A percentile compares a stretch with the other conserved stretches of the same genome.
Evolutionary conservation across 176 grass and related monocot species (phyloP).

Genomic region (Elymus sibiricus): DNA sequence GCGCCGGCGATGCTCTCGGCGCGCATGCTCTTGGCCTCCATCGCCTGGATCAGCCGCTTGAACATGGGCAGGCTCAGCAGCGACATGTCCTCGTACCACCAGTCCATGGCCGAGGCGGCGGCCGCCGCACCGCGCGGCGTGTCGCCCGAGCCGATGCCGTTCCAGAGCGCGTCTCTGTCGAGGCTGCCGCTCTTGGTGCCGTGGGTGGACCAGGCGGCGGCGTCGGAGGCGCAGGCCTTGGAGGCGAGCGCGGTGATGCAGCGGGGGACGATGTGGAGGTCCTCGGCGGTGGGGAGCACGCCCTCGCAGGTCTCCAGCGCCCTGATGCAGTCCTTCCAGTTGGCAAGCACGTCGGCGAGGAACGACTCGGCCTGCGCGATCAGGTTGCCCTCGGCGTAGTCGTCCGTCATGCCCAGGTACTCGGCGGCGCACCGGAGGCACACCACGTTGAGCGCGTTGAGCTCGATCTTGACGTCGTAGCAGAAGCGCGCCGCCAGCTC

Average conservation of each 20-base stretch:
- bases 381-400: conserved; percentile 74
- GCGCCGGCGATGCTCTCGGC: conserved; percentile 59
- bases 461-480: conserved; percentile 80
- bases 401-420: conserved; percentile 83
- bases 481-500: conserved; percentile 80
- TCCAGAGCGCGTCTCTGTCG: conserved; percentile 49
- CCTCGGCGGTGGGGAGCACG: conserved; percentile 60
- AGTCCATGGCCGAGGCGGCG: conserved; percentile 33
- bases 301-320: conserved; percentile 73
- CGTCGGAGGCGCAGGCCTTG: conserved; percentile 45
- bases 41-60: conserved; percentile 71
- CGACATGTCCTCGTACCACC: conserved; percentile 82
- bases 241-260: conserved; percentile 75
- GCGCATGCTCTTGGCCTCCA: conserved; percentile 64
- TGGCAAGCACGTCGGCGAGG: conserved; percentile 50
- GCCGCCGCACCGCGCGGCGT: conserved; percentile 5
- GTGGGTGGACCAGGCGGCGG: conserved; percentile 1
- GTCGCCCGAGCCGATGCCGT: conserved; percentile 46
- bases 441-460: conserved; percentile 74
- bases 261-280: conserved; percentile 58
- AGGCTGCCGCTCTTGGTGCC: neutral
- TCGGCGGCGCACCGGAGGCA: conserved; percentile 67
- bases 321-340: conserved; percentile 85
- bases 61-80: conserved; percentile 74
- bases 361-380: conserved; percentile 74